These are phyloP conservation scores for Tricholoma sp. DNA, from an alignment of 768 basidiomycete genomes.

Conservation along the genomic window DNA sequence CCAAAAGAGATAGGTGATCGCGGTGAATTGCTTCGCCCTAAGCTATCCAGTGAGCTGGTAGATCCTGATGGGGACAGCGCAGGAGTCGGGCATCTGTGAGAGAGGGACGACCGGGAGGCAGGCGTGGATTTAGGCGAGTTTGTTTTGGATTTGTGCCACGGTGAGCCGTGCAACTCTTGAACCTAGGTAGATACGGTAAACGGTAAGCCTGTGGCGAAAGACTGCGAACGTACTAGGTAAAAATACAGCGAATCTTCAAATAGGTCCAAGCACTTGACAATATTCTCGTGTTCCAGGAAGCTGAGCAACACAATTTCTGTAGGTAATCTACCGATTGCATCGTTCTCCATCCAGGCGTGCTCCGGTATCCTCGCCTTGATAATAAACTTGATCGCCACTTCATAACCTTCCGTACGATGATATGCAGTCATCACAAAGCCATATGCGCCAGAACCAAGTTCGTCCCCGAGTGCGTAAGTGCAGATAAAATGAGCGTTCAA, in stretches of 20 bases:
- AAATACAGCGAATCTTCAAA: constrained; percentile 83
- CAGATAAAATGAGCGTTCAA: constrained; percentile 58
- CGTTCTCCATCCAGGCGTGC: constrained; percentile 59
- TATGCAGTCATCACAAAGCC: constrained; percentile 91
- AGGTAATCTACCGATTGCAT: constrained; percentile 59
- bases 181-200: constrained; percentile 43
- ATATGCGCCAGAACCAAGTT: constrained; percentile 88
- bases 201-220: not conserved
- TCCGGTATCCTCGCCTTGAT: constrained; percentile 68
- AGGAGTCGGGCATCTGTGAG: constrained; percentile 38
- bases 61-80: constrained; percentile 54
- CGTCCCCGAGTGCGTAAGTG: constrained; percentile 60
- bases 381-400: constrained; percentile 96
- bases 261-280: constrained; percentile 78
- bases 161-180: constrained; percentile 89
- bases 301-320: constrained; percentile 77
- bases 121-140: constrained; percentile 14
- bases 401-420: constrained; percentile 50
- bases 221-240: constrained; percentile 63
- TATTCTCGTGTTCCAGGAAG: constrained; percentile 69
- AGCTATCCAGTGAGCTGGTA: constrained; percentile 38
- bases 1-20: not conserved
- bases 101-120: constrained; percentile 18
- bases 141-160: constrained; percentile 61
- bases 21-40: constrained; percentile 40